Percentiles rank a stretch among this genome's conserved stretches.
phyloP scores from a whole-genome alignment of 2,329 filamentous ascomycete genomes.

The Aspergillus novoparasiticus region DNA sequence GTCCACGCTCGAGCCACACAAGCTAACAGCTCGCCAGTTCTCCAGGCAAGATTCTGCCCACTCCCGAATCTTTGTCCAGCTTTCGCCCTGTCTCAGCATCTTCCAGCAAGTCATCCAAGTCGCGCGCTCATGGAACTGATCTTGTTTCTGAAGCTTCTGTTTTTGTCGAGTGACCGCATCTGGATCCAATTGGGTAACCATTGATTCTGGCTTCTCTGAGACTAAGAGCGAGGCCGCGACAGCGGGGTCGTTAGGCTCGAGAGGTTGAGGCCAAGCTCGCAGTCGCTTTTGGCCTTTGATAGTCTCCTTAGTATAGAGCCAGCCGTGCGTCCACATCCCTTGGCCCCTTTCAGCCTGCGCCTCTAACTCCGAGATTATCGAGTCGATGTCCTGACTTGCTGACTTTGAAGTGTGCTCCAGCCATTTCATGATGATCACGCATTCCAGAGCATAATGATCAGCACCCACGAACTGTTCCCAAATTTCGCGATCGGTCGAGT shows the following conservation, averaged over 20 bases:
- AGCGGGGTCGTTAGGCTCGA: conserved; percentile 64
- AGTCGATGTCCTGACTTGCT: conserved; percentile 70
- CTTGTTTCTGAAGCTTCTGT: conserved; percentile 74
- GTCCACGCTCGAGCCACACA: conserved; percentile 62
- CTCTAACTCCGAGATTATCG: conserved; percentile 74
- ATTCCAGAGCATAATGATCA: conserved; percentile 74
- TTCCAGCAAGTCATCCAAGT: conserved; percentile 96
- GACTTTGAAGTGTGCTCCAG: conserved; percentile 74
- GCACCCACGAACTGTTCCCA: conserved; percentile 75
- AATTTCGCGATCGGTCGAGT: conserved; percentile 62
- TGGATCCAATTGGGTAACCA: conserved; percentile 88
- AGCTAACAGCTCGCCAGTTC: conserved; percentile 81
- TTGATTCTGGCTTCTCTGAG: conserved; percentile 60
- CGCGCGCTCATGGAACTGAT: conserved; percentile 84
- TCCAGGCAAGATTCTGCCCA: conserved; percentile 88
- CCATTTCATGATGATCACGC: conserved; percentile 81
- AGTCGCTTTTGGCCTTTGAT: conserved; percentile 89
- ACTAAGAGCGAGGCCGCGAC: conserved; percentile 60
- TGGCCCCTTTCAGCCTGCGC: conserved; percentile 72
- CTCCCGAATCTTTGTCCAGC: conserved; percentile 71
- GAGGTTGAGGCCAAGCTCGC: conserved; percentile 64
- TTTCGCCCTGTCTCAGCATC: conserved; percentile 82
- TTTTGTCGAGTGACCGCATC: conserved; percentile 83
- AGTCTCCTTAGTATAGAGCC: conserved; percentile 85
- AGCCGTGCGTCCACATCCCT: conserved; percentile 82